Evolutionary conservation across 1,139 yeast species (phyloP), one percentile per base, ranked within the genome.

Genomic region (Lodderomyces theae): DNA sequence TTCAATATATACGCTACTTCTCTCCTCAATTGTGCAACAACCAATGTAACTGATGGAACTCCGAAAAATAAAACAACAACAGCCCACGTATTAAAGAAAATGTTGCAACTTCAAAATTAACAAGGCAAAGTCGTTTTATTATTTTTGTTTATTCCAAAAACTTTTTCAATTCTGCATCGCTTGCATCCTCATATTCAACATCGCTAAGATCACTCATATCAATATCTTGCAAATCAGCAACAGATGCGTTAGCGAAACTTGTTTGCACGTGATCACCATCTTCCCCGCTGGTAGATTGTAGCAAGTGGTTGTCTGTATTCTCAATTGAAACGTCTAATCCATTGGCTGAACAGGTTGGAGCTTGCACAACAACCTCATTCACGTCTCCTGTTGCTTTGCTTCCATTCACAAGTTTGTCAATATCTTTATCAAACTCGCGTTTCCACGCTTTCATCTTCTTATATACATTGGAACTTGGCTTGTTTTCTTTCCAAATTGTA

Each of bases 371-470:
- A 8, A 11, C 9, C 17, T 15, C 18, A 5, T 8, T 3, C 10
- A 15, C 11, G 9, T 15, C 12, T 3, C 10, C 5, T 11, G 9
- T 15, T 15, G 18, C 31, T 15, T 28, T 6, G 12, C n/a, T 26
- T 9, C 15, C 15, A 26, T 26, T 5, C 17, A 7, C 31, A 28
- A 35, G 11, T 10, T n/a, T 26, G 11, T 3, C n/a, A 22, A 34
- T 17, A 12, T 40, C 41, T 22, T 41, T 39, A 9, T 33, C 34
- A 36, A 43, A 50, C 15, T 42, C 45, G 22, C 41, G 29, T 28
- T 37, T 41, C 54, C 54, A 50, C 18, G 49, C 49, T 40, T 49
- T 56, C 52, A 54, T 44, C 25, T 51, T 43, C 43, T 56, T 54
- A 35, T 45, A 46, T 6, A 58, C 46, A 17, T 46, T 43, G 23